Percentiles rank a stretch among this genome's conserved stretches.
Evolutionary conservation across 2,329 filamentous ascomycete species (phyloP).

Genomic region (Talaromyces rugulosus): DNA sequence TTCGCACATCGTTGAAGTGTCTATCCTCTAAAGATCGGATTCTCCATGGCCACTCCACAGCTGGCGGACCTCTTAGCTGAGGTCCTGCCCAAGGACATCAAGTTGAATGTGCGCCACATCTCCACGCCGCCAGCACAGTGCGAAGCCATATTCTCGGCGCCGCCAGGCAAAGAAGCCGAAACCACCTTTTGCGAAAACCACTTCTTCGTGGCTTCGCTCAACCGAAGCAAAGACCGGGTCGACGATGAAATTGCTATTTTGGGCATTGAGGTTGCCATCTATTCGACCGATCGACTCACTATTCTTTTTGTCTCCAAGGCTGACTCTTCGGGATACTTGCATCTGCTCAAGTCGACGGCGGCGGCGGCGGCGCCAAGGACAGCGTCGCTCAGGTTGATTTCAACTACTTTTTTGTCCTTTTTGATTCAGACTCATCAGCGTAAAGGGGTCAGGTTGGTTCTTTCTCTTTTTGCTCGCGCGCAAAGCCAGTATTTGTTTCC

Average conservation of each 20-base stretch:
- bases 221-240: conserved; percentile 15
- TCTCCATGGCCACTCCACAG: conserved; percentile 28
- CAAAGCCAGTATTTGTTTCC: conserved; percentile 95
- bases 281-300: conserved; percentile 72
- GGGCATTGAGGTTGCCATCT: conserved; percentile 83
- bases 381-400: conserved; percentile 66
- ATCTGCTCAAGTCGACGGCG: conserved; percentile 46
- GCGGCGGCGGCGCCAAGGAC: conserved; percentile 51
- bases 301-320: conserved; percentile 96
- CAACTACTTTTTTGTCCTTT: conserved; percentile 70
- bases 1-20: neutral
- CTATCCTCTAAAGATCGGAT: neutral
- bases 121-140: conserved; percentile 76
- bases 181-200: conserved; percentile 84
- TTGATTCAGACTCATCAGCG: conserved; percentile 65
- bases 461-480: conserved; percentile 87
- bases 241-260: conserved; percentile 63
- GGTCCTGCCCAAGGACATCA: conserved; percentile 49
- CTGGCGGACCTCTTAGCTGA: conserved; percentile 47
- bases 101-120: conserved; percentile 75
- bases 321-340: conserved; percentile 86
- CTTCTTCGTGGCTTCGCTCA: conserved; percentile 60
- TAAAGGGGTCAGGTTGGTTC: conserved; percentile 62
- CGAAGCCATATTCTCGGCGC: conserved; percentile 72
- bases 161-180: conserved; percentile 67